phyloP scores from a whole-genome alignment of 1,284 basidiomycete species.

The Flammula alnicola region DNA sequence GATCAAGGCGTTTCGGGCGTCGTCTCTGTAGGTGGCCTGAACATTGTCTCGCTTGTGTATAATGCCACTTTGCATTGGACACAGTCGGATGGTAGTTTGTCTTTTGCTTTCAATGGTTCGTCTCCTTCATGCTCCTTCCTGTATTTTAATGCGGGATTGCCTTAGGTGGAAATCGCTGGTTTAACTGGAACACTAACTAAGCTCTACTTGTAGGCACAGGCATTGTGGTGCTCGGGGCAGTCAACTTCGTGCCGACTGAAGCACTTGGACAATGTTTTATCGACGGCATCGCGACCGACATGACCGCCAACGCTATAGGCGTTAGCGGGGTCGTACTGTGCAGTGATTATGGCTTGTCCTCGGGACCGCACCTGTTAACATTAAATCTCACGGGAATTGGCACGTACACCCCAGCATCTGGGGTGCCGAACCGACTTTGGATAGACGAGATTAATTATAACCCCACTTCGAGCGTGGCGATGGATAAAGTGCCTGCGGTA shows the following conservation, averaged over 20 bases:
- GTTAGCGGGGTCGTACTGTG: too few species aligned
- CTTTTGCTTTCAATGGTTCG: background rate
- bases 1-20: background rate
- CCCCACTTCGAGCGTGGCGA: background rate
- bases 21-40: too few species aligned
- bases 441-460: background rate
- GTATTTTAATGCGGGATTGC: background rate
- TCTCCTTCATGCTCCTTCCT: background rate
- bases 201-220: background rate
- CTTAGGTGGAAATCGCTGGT: too few species aligned
- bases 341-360: background rate
- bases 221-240: background rate
- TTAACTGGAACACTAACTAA: too few species aligned
- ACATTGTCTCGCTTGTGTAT: too few species aligned
- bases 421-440: background rate
- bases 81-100: background rate
- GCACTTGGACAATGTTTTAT: background rate
- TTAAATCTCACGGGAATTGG: background rate
- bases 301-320: background rate
- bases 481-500: background rate
- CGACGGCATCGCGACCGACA: background rate
- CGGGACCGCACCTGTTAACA: background rate
- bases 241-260: background rate
- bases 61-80: background rate
- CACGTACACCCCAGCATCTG: too few species aligned